Percentiles rank a stretch among this genome's conserved stretches.
phyloP scores from a whole-genome alignment of 2,329 filamentous ascomycete genomes.

The Ascosphaera apis region DNA sequence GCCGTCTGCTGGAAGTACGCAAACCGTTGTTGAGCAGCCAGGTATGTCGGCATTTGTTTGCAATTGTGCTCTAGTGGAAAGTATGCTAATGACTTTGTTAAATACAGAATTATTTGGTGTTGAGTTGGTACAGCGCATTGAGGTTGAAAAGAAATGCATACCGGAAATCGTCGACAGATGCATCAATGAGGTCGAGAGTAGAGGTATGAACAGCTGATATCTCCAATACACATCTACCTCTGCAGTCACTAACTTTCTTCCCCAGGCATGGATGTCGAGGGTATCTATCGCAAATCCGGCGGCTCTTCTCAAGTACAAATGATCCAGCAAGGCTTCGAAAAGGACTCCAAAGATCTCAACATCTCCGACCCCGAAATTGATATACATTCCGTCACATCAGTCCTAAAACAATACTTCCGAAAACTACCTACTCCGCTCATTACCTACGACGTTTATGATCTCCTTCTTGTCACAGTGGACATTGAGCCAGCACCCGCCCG shows the following conservation, averaged over 20 bases:
- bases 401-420: constrained; percentile 92
- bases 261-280: constrained; percentile 69
- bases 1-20: constrained; percentile 21
- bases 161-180: constrained; percentile 79
- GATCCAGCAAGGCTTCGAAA: constrained; percentile 81
- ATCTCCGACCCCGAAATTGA: constrained; percentile 86
- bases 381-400: constrained; percentile 87
- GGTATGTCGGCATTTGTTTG: too few species aligned
- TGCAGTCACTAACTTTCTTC: neutral
- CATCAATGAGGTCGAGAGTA: constrained; percentile 85
- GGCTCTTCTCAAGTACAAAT: constrained; percentile 75
- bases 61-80: too few species aligned
- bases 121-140: constrained; percentile 63
- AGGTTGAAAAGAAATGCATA: constrained; percentile 72
- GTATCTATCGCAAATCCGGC: constrained; percentile 93
- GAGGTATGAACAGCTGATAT: constrained; percentile 29
- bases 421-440: constrained; percentile 74
- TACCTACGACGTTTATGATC: constrained; percentile 81
- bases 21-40: constrained; percentile 17
- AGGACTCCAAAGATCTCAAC: constrained; percentile 50
- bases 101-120: constrained; percentile 59
- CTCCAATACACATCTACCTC: neutral
- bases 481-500: constrained; percentile 44
- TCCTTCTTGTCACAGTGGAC: constrained; percentile 46
- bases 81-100: too few species aligned